Percentiles rank a stretch among this genome's conserved stretches.
Conservation (phyloP, 306 rosid genomes). For the Casuarina equisetifolia region DNA sequence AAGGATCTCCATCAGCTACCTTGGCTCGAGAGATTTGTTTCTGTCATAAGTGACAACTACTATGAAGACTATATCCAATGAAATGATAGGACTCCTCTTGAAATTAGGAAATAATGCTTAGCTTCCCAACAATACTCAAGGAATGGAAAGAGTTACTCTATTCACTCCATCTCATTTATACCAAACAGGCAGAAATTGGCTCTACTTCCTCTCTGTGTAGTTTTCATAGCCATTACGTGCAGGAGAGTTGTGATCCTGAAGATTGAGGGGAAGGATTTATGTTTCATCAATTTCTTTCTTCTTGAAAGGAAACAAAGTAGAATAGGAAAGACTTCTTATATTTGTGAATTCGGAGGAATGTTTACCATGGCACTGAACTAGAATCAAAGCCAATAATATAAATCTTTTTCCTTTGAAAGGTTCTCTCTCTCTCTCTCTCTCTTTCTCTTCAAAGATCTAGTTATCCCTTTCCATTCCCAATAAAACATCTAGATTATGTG, state of each 20-base stretch:
- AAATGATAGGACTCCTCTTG: conserved; percentile 32
- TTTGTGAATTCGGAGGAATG: neutral
- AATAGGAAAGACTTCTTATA: neutral
- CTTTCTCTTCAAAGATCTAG: no score
- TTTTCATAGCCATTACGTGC: conserved; percentile 13
- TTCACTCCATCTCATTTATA: conserved; percentile 27
- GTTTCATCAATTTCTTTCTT: conserved; percentile 23
- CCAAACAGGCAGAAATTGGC: conserved; percentile 15
- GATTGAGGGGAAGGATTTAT: conserved; percentile 18
- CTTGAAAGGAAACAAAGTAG: neutral
- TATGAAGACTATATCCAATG: conserved; percentile 78
- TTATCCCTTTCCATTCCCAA: no score
- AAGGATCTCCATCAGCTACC: conserved; percentile 98
- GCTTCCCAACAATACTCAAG: conserved; percentile 23
- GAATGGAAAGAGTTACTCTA: conserved; percentile 50
- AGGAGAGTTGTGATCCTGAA: conserved; percentile 14
- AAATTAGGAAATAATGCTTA: conserved; percentile 38
- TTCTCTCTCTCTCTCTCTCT: neutral
- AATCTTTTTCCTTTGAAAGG: neutral
- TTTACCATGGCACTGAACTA: conserved; percentile 15
- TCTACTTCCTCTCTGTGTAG: conserved; percentile 7
- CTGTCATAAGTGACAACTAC: conserved; percentile 88
- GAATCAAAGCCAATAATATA: neutral
- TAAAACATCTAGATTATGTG: no score
- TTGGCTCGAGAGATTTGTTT: conserved; percentile 94